These are phyloP conservation scores for Dimargaris xerosporica DNA, from an alignment of 192 early-diverging fungal genomes.

Conservation along the genomic window DNA sequence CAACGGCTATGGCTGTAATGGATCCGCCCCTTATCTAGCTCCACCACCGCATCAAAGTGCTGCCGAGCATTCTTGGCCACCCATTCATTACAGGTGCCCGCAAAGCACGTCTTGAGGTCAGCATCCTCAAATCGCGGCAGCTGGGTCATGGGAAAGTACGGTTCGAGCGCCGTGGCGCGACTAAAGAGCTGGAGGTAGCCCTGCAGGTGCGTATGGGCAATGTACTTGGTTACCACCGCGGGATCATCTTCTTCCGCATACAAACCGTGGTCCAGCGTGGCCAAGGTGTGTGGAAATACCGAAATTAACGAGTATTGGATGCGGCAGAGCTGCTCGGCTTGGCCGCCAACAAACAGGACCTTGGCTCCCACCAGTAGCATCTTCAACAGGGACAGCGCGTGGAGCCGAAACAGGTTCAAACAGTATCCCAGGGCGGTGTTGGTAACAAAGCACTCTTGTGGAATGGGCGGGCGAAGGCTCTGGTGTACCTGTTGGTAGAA, in stretches of 20 bases:
- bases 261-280: not conserved
- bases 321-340: slow-evolving; percentile 7
- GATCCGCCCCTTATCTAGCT: not conserved
- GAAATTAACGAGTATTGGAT: slow-evolving; percentile 11
- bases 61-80: slow-evolving; percentile 9
- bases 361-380: slow-evolving; percentile 5
- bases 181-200: not conserved
- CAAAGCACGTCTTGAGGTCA: not conserved
- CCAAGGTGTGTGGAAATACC: not conserved
- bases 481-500: not conserved
- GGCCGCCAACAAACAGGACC: slow-evolving; percentile 2
- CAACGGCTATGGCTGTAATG: not conserved
- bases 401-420: not conserved
- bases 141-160: slow-evolving; percentile 7
- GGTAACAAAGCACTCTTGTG: slow-evolving; percentile 3
- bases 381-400: not conserved
- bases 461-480: slow-evolving; percentile 1
- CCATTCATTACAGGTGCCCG: slow-evolving; percentile 12
- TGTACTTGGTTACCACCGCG: not conserved
- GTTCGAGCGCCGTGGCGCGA: not conserved
- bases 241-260: not conserved
- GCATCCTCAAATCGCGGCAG: not conserved
- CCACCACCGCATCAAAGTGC: slow-evolving; percentile 11
- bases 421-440: slow-evolving; percentile 9
- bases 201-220: not conserved